Evolutionary conservation across 257 asterid genomes (phyloP).

Genomic region (Echites panduratus): DNA sequence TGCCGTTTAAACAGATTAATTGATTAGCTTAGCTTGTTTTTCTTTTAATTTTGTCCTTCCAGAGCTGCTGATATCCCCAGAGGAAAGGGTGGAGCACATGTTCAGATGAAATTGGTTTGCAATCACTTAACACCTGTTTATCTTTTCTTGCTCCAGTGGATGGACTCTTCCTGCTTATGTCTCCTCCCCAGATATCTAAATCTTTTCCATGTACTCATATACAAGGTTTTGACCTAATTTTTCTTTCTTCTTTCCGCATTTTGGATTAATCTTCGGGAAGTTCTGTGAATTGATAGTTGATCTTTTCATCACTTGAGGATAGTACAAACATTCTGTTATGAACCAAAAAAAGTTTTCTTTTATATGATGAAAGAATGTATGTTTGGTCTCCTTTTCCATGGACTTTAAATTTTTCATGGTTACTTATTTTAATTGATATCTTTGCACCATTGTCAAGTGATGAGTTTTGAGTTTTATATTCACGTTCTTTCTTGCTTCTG

Average conservation of each 20-base stretch:
- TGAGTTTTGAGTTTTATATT: neutral
- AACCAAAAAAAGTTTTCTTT: neutral
- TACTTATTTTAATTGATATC: neutral
- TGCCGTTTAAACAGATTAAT: neutral
- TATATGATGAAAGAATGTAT: neutral
- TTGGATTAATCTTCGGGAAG: neutral
- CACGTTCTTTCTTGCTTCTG: conserved; percentile 2
- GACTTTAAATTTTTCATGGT: neutral
- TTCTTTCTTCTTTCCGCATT: neutral
- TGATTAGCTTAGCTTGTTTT: conserved; percentile 11
- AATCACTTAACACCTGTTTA: conserved; percentile 59
- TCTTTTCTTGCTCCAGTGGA: conserved; percentile 66
- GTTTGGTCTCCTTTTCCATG: neutral
- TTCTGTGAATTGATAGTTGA: neutral
- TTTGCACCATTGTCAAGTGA: neutral
- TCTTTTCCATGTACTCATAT: conserved; percentile 61
- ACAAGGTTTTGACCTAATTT: conserved; percentile 44
- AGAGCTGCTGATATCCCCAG: conserved; percentile 86
- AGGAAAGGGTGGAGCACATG: conserved; percentile 62
- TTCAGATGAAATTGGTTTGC: conserved; percentile 81
- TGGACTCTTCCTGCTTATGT: conserved; percentile 68
- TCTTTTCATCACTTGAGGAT: neutral
- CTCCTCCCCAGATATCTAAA: conserved; percentile 52
- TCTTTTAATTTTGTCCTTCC: conserved; percentile 17
- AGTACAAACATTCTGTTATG: neutral